These are phyloP conservation scores for Ogataea zsoltii DNA, from an alignment of 805 yeast genomes.

Conservation along the genomic window DNA sequence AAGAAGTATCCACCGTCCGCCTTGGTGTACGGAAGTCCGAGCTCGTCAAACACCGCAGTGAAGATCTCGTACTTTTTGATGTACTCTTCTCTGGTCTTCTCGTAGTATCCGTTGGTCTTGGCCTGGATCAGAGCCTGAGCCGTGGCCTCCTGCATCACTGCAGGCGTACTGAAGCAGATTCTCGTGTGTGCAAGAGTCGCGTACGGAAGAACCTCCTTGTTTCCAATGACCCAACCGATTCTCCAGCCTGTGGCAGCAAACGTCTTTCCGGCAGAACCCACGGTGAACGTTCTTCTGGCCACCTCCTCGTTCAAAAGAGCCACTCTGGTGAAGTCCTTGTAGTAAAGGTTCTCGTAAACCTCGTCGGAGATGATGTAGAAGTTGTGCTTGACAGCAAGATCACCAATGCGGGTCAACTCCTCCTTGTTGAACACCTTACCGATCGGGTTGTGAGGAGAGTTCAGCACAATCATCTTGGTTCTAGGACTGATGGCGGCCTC, in stretches of 20 bases:
- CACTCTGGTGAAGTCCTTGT: constrained; percentile 72
- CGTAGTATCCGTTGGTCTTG: constrained; percentile 63
- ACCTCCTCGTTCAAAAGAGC: constrained; percentile 82
- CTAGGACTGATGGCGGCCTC: constrained; percentile 67
- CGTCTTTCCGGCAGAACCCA: constrained; percentile 96
- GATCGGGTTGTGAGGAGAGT: constrained; percentile 95
- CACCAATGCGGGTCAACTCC: constrained; percentile 76
- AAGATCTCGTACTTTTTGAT: constrained; percentile 71
- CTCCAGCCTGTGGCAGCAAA: constrained; percentile 99
- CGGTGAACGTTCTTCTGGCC: constrained; percentile 76
- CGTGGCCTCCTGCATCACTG: constrained; percentile 91
- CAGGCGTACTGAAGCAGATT: constrained; percentile 87
- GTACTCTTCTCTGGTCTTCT: constrained; percentile 66
- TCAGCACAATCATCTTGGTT: constrained; percentile 84
- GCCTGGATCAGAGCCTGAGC: constrained; percentile 75
- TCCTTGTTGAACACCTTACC: constrained; percentile 83
- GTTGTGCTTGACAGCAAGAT: constrained; percentile 82
- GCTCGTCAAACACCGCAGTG: constrained; percentile 76
- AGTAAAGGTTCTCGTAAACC: constrained; percentile 90
- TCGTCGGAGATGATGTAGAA: constrained; percentile 86
- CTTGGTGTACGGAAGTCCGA: constrained; percentile 83
- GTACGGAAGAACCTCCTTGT: constrained; percentile 75
- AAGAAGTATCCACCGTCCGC: constrained; percentile 96
- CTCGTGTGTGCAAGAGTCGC: constrained; percentile 90
- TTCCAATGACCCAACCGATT: constrained; percentile 93